Percentiles rank a stretch among this genome's conserved stretches.
Evolutionary conservation across 2,329 filamentous ascomycete genomes (phyloP).

Genomic region (Amphichorda felina): DNA sequence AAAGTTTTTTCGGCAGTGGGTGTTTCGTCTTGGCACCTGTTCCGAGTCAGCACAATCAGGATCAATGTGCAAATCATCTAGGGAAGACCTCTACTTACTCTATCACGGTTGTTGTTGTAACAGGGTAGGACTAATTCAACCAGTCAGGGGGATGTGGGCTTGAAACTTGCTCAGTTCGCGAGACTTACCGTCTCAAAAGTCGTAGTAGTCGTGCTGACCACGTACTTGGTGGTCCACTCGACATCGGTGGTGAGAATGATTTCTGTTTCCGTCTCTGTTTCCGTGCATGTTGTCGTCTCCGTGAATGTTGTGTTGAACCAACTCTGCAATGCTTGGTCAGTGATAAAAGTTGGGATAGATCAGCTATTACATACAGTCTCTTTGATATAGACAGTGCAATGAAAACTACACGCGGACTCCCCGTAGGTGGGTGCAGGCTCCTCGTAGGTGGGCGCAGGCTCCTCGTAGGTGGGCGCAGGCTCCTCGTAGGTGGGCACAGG

Average conservation of each 20-base stretch:
- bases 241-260: not conserved
- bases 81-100: conserved; percentile 4
- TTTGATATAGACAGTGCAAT: too few species aligned
- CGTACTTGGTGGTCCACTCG: not conserved
- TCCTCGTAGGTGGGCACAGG: too few species aligned
- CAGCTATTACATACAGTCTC: too few species aligned
- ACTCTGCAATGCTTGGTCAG: not conserved
- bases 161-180: not conserved
- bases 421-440: too few species aligned
- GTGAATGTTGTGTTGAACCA: too few species aligned
- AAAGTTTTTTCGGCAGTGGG: too few species aligned
- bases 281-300: not conserved
- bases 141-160: too few species aligned
- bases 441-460: too few species aligned
- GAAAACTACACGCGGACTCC: too few species aligned
- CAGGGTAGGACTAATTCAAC: conserved; percentile 6
- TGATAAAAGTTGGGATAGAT: too few species aligned
- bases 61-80: not conserved
- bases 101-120: conserved; percentile 4
- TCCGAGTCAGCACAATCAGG: not conserved
- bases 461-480: too few species aligned
- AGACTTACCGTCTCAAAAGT: conserved; percentile 1
- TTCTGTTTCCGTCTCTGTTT: not conserved
- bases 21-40: not conserved
- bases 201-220: not conserved